Evolutionary conservation across 306 rosid genomes (phyloP), one percentile per base, ranked within the genome.

Genomic region (Dryas drummondii): DNA sequence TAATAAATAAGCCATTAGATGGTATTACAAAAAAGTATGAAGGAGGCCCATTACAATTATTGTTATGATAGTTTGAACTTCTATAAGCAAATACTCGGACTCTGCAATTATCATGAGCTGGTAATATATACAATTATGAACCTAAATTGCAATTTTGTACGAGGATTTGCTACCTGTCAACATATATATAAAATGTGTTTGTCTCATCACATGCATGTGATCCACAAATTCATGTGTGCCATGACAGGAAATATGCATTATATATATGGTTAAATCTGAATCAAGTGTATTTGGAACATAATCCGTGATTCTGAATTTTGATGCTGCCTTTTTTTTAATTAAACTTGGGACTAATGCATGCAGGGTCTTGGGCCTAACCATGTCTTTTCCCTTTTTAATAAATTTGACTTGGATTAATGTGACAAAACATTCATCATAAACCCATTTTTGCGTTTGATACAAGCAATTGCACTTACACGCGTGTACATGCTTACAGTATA

Each of bases 201-300:
- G 59, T 68, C 54, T 27, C 47, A 27, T 59, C 27, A 26, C 12
- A 37, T 57, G 59, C 60, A 68, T 37, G 14, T 76, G 80, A 67
- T 15, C 48, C 15, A 76, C 26, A 66, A 77, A 56, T 56, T 71
- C 54, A 56, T 44, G 22, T 13, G 67, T 72, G n/a, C 14, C 68
- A 15, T 58, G 48, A 27, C 9, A 59, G 4, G 22, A 40, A 26
- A 4, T 46, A 46, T 3, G 41, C 52, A 46, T 46, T 53, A 8
- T 26, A 14, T 51, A 26, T 59, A 22, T 5, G 3, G 44, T 41
- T 22, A 45, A 47, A 27, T 27, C 50, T 15, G 49, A 41, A 46
- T 76, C 27, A 68, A 76, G 50, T 68, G 84, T 19, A 82, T 58
- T 79, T 76, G 78, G 84, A 41, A 72, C 60, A 79, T 63, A 82